A percentile compares a stretch with the other conserved stretches of the same genome.
Evolutionary conservation across 352 stramenopile genomes (phyloP).

Genomic region (Pseudoperonospora humuli): DNA sequence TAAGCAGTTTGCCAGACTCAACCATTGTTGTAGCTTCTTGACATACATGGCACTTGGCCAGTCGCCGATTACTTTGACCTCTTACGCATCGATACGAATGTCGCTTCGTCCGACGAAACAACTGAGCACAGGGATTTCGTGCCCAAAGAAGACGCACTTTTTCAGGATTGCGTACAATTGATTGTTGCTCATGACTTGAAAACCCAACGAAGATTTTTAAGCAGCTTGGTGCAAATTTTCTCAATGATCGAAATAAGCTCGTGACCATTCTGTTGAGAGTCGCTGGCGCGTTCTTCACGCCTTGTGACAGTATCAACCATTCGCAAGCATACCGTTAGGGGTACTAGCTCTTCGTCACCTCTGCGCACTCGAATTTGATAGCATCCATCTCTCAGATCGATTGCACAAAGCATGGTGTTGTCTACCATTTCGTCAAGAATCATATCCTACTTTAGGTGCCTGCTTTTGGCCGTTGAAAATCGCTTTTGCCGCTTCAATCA

Average conservation of each 20-base stretch:
- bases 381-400: too few relatives aligned
- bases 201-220: conserved; percentile 2
- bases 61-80: conserved; percentile 7
- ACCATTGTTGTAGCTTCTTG: conserved; percentile 9
- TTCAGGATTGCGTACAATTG: conserved; percentile 21
- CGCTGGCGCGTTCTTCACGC: background rate
- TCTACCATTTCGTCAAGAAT: too few relatives aligned
- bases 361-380: too few relatives aligned
- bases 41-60: conserved; percentile 1
- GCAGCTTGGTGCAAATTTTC: background rate
- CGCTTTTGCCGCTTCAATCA: too few relatives aligned
- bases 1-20: conserved; percentile 16
- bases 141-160: conserved; percentile 20
- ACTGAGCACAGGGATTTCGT: conserved; percentile 19
- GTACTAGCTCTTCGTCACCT: too few relatives aligned
- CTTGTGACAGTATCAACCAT: too few relatives aligned
- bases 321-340: too few relatives aligned
- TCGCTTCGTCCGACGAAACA: conserved; percentile 8
- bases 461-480: too few relatives aligned
- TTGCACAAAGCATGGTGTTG: too few relatives aligned
- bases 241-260: background rate
- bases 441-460: too few relatives aligned
- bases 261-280: background rate
- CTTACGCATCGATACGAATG: conserved; percentile 12
- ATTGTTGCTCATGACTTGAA: conserved; percentile 14